These are phyloP conservation scores for Pelargonium citronellum DNA, from an alignment of 441 rosid genomes.

Conservation along the genomic window DNA sequence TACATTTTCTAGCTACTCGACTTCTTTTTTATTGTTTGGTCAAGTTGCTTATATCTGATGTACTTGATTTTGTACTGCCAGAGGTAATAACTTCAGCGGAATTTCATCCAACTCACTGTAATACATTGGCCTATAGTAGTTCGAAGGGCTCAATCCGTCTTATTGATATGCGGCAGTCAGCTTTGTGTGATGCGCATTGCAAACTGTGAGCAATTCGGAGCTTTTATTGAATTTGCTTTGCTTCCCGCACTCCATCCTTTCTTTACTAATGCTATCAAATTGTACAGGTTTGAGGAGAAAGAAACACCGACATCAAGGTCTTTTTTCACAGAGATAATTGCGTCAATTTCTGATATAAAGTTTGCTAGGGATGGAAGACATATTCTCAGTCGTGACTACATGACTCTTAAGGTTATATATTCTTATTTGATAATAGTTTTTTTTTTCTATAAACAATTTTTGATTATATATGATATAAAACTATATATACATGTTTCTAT, in stretches of 20 bases:
- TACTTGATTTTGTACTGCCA: constrained; percentile 35
- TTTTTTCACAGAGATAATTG: constrained; percentile 98
- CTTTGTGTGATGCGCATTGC: constrained; percentile 65
- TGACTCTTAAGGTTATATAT: constrained; percentile 86
- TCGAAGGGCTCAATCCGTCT: constrained; percentile 94
- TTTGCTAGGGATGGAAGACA: constrained; percentile 88
- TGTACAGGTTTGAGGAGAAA: constrained; percentile 83
- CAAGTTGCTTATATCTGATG: background rate
- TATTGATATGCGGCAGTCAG: constrained; percentile 92
- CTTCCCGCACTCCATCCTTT: constrained; percentile 8
- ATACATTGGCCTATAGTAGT: constrained; percentile 86
- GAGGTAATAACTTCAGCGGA: constrained; percentile 99
- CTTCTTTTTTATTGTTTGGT: too few species aligned
- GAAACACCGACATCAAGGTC: constrained; percentile 89
- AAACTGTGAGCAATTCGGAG: constrained; percentile 41
- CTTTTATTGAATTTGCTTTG: constrained; percentile 2
- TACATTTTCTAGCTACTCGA: background rate
- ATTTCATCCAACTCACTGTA: constrained; percentile 89
- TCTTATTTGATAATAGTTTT: background rate
- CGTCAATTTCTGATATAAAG: constrained; percentile 92
- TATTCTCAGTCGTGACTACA: constrained; percentile 97
- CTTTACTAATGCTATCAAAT: constrained; percentile 4
- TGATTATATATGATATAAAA: background rate
- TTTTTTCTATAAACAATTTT: background rate
- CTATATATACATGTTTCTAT: background rate